These are phyloP conservation scores for Kodamaea restingae DNA, from an alignment of 805 yeast genomes.

Conservation along the genomic window DNA sequence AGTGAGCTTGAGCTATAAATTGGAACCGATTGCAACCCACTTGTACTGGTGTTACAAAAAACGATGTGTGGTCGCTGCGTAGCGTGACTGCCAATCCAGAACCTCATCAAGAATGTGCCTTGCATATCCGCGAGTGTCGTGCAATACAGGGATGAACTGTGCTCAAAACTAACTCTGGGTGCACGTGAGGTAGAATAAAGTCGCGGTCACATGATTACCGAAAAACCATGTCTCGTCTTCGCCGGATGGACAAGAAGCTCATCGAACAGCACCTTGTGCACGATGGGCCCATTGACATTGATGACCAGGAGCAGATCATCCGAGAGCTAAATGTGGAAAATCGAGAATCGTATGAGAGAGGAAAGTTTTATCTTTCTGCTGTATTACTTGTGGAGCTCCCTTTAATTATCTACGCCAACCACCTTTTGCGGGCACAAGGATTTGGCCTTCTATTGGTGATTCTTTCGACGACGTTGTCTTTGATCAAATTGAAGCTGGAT, in stretches of 20 bases:
- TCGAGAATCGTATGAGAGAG: constrained; percentile 8
- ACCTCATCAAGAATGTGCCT: too few species aligned
- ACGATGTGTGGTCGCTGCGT: too few species aligned
- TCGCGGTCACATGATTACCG: not conserved
- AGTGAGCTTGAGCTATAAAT: too few species aligned
- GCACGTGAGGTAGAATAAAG: too few species aligned
- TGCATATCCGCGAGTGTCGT: too few species aligned
- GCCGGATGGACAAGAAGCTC: constrained; percentile 19
- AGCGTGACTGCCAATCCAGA: too few species aligned
- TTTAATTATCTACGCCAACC: constrained; percentile 5
- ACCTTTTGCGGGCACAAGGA: not conserved
- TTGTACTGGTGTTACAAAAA: too few species aligned
- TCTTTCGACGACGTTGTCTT: constrained; percentile 7
- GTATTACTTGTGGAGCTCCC: constrained; percentile 12
- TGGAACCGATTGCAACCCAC: too few species aligned
- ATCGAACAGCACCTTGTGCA: constrained; percentile 15
- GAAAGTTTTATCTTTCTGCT: constrained; percentile 10
- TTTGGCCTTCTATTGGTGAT: constrained; percentile 9
- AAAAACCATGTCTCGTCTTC: constrained; percentile 17
- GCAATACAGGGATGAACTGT: too few species aligned
- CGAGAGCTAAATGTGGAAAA: constrained; percentile 14
- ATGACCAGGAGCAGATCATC: constrained; percentile 22
- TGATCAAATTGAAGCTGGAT: constrained; percentile 7
- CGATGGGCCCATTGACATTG: constrained; percentile 15
- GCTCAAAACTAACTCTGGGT: too few species aligned